Conservation (phyloP, 306 rosid genomes). For the Quercus gilva region DNA sequence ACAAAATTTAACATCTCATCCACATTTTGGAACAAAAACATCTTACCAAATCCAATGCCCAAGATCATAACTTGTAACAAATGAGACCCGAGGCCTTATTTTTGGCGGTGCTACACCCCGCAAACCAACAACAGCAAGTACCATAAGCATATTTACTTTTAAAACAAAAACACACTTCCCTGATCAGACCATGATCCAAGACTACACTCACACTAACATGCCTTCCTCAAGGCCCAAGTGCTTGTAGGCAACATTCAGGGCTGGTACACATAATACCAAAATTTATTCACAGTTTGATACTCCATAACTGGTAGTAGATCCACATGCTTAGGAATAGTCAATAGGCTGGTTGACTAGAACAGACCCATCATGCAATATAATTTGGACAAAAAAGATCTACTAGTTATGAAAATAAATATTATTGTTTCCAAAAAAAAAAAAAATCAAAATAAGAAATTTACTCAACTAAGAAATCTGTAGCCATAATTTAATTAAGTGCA, state of each 20-base stretch:
- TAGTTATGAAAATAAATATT: background rate
- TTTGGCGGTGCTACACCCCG: constrained; percentile 43
- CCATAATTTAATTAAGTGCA: too few species aligned
- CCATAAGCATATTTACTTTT: constrained; percentile 45
- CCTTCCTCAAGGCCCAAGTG: constrained; percentile 85
- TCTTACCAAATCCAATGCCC: constrained; percentile 29
- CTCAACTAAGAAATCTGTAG: too few species aligned
- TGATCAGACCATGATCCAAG: constrained; percentile 52
- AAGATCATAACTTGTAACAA: constrained; percentile 33
- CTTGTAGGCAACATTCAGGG: constrained; percentile 66
- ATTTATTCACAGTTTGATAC: constrained; percentile 65
- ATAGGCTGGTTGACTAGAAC: constrained; percentile 5
- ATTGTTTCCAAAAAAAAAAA: background rate
- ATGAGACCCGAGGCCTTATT: constrained; percentile 38
- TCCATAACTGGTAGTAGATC: constrained; percentile 52
- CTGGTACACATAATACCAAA: constrained; percentile 89
- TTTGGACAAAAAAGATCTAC: background rate
- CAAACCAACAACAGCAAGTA: constrained; percentile 29
- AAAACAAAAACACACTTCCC: constrained; percentile 39
- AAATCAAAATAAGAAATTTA: too few species aligned
- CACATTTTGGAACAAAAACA: too few species aligned
- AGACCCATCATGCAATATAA: background rate
- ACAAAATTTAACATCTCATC: too few species aligned
- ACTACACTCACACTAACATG: constrained; percentile 66
- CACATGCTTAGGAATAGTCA: constrained; percentile 33